Percentiles rank a stretch among this genome's conserved stretches.
phyloP scores from a whole-genome alignment of 2,329 filamentous ascomycete species.

The Celoporthe dispersa region DNA sequence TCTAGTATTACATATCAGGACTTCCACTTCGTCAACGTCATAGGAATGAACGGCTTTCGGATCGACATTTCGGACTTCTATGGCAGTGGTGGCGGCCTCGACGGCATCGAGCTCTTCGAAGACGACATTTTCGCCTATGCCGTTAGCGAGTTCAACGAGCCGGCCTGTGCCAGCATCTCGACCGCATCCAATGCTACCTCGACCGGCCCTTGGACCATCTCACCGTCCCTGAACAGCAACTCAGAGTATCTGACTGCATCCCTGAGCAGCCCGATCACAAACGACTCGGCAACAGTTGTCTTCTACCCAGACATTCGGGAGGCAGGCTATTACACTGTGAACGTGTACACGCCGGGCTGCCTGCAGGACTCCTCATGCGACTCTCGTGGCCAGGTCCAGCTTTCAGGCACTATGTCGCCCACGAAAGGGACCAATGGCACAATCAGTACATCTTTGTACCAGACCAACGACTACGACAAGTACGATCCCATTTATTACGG shows the following conservation, averaged over 20 bases:
- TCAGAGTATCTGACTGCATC: constrained; percentile 78
- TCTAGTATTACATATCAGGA: constrained; percentile 74
- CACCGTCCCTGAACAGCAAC: constrained; percentile 69
- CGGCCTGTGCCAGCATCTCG: constrained; percentile 70
- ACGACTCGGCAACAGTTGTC: constrained; percentile 69
- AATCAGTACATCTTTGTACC: constrained; percentile 68
- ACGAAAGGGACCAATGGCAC: constrained; percentile 41
- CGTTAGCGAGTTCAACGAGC: constrained; percentile 86
- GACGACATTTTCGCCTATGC: constrained; percentile 87
- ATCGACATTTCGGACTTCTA: constrained; percentile 89
- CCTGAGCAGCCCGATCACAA: constrained; percentile 59
- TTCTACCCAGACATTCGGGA: constrained; percentile 85
- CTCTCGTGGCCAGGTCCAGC: constrained; percentile 78
- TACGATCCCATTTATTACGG: constrained; percentile 92
- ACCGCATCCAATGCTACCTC: constrained; percentile 68
- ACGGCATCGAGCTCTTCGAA: constrained; percentile 85
- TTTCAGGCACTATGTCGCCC: constrained; percentile 71
- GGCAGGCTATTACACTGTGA: constrained; percentile 89
- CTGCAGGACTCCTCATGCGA: constrained; percentile 76
- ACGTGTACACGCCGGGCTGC: constrained; percentile 92
- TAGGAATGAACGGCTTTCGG: constrained; percentile 87
- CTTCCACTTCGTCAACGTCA: constrained; percentile 84
- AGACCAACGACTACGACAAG: constrained; percentile 96
- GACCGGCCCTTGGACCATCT: constrained; percentile 75
- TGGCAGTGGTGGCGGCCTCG: constrained; percentile 80